Evolutionary conservation across 2,329 filamentous ascomycete genomes (phyloP).

Genomic region (Remersonia thermophila): DNA sequence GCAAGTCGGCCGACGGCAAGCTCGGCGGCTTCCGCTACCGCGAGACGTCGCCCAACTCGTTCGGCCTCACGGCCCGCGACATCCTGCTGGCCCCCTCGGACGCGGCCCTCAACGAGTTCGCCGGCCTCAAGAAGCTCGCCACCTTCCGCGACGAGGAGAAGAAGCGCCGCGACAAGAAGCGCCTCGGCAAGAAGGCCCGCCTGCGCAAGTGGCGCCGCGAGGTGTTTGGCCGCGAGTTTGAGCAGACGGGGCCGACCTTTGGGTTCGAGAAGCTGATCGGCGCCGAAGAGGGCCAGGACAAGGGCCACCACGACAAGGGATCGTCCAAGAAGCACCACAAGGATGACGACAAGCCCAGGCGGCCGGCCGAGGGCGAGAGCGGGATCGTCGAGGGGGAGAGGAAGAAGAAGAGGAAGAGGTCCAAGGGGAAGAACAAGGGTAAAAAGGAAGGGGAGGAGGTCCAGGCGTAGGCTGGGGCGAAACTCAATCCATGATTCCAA

Average conservation of each 20-base stretch:
- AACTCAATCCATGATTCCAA: too few species aligned
- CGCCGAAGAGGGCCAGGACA: conserved; percentile 21
- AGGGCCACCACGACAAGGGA: conserved; percentile 11
- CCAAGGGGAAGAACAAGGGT: conserved; percentile 25
- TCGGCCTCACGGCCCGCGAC: conserved; percentile 79
- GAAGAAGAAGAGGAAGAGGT: conserved; percentile 23
- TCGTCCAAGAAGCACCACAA: conserved; percentile 12
- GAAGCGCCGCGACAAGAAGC: conserved; percentile 80
- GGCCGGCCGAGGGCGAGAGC: conserved; percentile 18
- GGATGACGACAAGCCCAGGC: conserved; percentile 11
- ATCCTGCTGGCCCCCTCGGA: conserved; percentile 84
- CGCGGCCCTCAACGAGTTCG: conserved; percentile 74
- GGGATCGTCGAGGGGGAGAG: conserved; percentile 18
- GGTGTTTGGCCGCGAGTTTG: conserved; percentile 47
- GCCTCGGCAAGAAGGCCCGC: conserved; percentile 82
- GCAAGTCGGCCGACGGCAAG: conserved; percentile 6
- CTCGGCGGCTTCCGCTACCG: conserved; percentile 69
- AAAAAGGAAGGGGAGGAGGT: conserved; percentile 22
- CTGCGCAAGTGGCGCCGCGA: conserved; percentile 72
- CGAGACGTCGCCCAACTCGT: conserved; percentile 80
- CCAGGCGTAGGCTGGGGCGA: background rate
- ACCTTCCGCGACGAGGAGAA: conserved; percentile 78
- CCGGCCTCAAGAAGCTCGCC: conserved; percentile 88
- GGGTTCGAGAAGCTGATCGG: conserved; percentile 35
- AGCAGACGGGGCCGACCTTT: conserved; percentile 43